Evolutionary conservation across 2,329 filamentous ascomycete species (phyloP).

Genomic region (Ophiostoma quercus): DNA sequence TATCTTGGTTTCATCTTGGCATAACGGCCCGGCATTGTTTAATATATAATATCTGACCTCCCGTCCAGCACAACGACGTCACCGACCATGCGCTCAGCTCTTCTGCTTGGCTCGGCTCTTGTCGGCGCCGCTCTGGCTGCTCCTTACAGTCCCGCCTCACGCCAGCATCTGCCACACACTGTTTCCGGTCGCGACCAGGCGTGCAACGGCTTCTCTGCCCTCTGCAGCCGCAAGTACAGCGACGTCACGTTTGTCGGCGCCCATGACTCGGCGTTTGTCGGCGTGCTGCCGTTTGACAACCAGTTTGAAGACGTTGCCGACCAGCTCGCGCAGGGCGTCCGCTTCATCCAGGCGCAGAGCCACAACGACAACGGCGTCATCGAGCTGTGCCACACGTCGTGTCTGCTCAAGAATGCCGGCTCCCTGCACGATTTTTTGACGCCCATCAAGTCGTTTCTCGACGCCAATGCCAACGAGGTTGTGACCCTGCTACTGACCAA

Average conservation of each 20-base stretch:
- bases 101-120: neutral
- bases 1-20: neutral
- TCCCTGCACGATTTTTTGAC: conserved; percentile 50
- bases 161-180: neutral
- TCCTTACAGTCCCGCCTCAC: neutral
- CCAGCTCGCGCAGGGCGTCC: conserved; percentile 58
- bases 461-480: conserved; percentile 54
- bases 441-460: conserved; percentile 57
- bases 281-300: conserved; percentile 50
- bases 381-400: conserved; percentile 61
- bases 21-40: neutral
- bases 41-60: neutral
- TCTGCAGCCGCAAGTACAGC: conserved; percentile 54
- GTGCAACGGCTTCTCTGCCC: conserved; percentile 55
- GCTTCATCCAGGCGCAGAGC: conserved; percentile 60
- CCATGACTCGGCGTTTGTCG: conserved; percentile 62
- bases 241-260: conserved; percentile 58
- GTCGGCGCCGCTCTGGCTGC: conserved; percentile 1
- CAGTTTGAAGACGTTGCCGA: conserved; percentile 54
- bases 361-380: conserved; percentile 49
- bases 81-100: neutral
- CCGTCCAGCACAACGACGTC: neutral
- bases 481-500: conserved; percentile 61
- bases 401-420: conserved; percentile 55
- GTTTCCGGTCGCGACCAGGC: conserved; percentile 18